phyloP scores from a whole-genome alignment of 805 yeast species.

The Pichia ethanolica region DNA sequence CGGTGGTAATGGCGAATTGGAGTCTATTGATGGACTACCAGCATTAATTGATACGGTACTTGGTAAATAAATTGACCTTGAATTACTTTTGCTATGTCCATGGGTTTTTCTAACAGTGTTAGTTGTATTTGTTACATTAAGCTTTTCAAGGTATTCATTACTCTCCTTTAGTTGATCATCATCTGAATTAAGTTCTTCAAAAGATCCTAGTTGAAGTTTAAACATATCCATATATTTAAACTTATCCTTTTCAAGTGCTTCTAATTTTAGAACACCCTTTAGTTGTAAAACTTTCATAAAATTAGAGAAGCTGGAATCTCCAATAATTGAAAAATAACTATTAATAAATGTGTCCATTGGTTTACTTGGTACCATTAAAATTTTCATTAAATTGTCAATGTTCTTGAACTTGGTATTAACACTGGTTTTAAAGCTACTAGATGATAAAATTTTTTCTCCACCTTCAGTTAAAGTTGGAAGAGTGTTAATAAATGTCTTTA shows the following conservation, averaged over 20 bases:
- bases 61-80: slow-evolving; percentile 13
- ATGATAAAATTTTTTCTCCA: slow-evolving; percentile 23
- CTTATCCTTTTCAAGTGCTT: slow-evolving; percentile 29
- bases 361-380: slow-evolving; percentile 53
- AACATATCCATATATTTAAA: slow-evolving; percentile 34
- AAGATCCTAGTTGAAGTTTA: slow-evolving; percentile 29
- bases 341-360: slow-evolving; percentile 61
- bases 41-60: slow-evolving; percentile 2
- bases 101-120: background rate
- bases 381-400: slow-evolving; percentile 60
- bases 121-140: slow-evolving; percentile 12
- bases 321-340: slow-evolving; percentile 57
- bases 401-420: slow-evolving; percentile 19
- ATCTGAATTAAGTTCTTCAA: slow-evolving; percentile 19
- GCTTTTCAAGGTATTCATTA: slow-evolving; percentile 19
- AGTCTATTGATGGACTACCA: background rate
- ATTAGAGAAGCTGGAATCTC: slow-evolving; percentile 55
- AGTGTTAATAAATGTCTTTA: slow-evolving; percentile 46
- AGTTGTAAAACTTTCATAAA: slow-evolving; percentile 58
- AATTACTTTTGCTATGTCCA: slow-evolving; percentile 8
- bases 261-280: slow-evolving; percentile 39
- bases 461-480: slow-evolving; percentile 41
- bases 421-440: slow-evolving; percentile 21
- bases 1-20: slow-evolving; percentile 12
- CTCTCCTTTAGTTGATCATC: slow-evolving; percentile 25